These are phyloP conservation scores for Stachybotrys echinatus DNA, from an alignment of 2,329 filamentous ascomycete species.

Conservation along the genomic window DNA sequence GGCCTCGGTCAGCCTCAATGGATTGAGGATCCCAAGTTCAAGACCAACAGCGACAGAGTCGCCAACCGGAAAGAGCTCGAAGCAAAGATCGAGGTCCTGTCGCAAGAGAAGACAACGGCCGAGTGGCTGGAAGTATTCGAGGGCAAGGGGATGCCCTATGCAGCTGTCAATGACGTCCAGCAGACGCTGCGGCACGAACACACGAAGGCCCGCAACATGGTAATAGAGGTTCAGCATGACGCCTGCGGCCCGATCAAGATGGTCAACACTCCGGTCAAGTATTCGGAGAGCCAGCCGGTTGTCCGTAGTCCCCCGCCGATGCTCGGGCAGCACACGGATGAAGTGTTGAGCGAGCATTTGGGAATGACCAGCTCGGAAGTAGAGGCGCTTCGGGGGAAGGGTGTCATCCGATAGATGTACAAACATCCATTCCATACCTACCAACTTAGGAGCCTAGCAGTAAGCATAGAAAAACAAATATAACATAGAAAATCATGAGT, in stretches of 20 bases:
- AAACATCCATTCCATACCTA: too few relatives aligned
- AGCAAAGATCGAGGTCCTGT: constrained; percentile 69
- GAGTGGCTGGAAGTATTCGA: constrained; percentile 87
- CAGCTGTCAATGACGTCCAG: constrained; percentile 90
- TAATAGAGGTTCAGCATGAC: constrained; percentile 78
- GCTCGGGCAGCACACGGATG: constrained; percentile 80
- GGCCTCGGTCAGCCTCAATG: constrained; percentile 54
- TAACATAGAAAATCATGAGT: too few relatives aligned
- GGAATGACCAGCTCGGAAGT: constrained; percentile 57
- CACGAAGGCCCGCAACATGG: constrained; percentile 81
- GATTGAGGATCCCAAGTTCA: constrained; percentile 54
- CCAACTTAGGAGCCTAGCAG: background rate
- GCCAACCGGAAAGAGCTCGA: constrained; percentile 74
- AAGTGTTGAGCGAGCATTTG: constrained; percentile 62
- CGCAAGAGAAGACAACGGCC: constrained; percentile 70
- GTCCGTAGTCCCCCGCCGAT: constrained; percentile 77
- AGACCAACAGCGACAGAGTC: constrained; percentile 58
- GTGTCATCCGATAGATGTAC: constrained; percentile 53
- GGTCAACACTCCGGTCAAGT: constrained; percentile 93
- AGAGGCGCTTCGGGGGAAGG: constrained; percentile 54
- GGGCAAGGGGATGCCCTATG: constrained; percentile 86
- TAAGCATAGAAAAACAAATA: too few relatives aligned
- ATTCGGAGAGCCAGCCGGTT: constrained; percentile 73
- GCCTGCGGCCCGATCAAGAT: constrained; percentile 81
- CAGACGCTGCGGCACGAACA: constrained; percentile 79